Evolutionary conservation across 257 asterid species (phyloP).

Genomic region (Leptodermis oblonga): DNA sequence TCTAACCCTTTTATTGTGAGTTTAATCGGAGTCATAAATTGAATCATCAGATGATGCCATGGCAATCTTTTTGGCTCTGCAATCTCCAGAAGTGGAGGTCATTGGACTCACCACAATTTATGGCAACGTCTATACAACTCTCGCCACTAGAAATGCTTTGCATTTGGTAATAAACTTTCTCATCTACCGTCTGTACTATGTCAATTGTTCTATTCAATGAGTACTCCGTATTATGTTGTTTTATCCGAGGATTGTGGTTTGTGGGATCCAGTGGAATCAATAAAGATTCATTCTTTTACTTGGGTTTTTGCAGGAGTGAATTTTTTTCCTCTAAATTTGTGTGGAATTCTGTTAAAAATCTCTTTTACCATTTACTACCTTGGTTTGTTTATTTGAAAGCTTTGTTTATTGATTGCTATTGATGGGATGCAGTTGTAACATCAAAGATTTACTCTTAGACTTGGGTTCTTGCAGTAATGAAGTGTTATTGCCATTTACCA

Average conservation of each 20-base stretch:
- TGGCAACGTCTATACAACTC: slow-evolving; percentile 93
- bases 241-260: not conserved
- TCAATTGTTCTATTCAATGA: not conserved
- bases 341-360: not conserved
- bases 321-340: no score
- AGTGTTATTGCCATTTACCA: not conserved
- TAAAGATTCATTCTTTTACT: not conserved
- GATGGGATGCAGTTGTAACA: not conserved
- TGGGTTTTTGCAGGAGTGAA: not conserved
- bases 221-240: no score
- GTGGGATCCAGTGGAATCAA: not conserved
- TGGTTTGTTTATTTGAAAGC: not conserved
- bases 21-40: not conserved
- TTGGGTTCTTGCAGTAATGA: not conserved
- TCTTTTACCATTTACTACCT: not conserved
- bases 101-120: slow-evolving; percentile 90
- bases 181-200: not conserved
- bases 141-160: slow-evolving; percentile 94
- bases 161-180: slow-evolving; percentile 57
- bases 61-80: slow-evolving; percentile 93
- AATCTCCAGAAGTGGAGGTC: slow-evolving; percentile 93
- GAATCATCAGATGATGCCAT: slow-evolving; percentile 80
- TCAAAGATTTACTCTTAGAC: not conserved
- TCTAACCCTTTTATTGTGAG: not conserved
- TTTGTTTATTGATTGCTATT: not conserved